phyloP scores from a whole-genome alignment of 306 rosid genomes.

The Canavalia ensiformis region DNA sequence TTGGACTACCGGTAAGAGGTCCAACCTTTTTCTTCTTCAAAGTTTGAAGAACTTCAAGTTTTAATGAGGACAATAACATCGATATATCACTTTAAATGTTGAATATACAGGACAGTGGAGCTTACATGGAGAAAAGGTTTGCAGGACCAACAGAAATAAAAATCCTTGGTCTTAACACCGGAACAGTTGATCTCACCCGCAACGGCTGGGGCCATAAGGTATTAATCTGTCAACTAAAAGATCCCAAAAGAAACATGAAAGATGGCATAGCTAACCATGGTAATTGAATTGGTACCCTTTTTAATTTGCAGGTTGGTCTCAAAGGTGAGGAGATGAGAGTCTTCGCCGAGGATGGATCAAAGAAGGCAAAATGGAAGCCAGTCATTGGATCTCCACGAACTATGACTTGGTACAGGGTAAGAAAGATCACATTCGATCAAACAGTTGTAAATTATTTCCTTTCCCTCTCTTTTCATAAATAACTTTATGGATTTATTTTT shows the following conservation, averaged over 20 bases:
- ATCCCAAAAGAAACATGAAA: neutral
- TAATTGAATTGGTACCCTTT: neutral
- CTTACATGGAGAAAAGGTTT: conserved; percentile 93
- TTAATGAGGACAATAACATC: neutral
- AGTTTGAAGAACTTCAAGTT: neutral
- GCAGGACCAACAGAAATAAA: conserved; percentile 71
- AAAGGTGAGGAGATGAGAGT: conserved; percentile 57
- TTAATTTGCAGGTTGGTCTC: conserved; percentile 62
- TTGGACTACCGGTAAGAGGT: conserved; percentile 85
- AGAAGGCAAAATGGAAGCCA: conserved; percentile 57
- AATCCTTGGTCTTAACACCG: conserved; percentile 68
- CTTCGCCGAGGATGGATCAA: conserved; percentile 64
- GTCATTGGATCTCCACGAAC: conserved; percentile 43
- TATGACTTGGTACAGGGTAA: conserved; percentile 86
- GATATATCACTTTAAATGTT: neutral
- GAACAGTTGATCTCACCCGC: conserved; percentile 61
- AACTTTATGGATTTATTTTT: neutral
- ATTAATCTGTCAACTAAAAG: neutral
- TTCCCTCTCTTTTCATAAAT: neutral
- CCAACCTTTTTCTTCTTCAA: neutral
- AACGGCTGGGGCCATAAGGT: conserved; percentile 85
- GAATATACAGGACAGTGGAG: conserved; percentile 83
- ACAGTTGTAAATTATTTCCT: too few relatives aligned
- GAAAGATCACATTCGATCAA: too few relatives aligned
- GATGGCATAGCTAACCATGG: neutral